Evolutionary conservation across 1,284 basidiomycete genomes (phyloP), one percentile per base, ranked within the genome.

Genomic region (Naganishia sp.): DNA sequence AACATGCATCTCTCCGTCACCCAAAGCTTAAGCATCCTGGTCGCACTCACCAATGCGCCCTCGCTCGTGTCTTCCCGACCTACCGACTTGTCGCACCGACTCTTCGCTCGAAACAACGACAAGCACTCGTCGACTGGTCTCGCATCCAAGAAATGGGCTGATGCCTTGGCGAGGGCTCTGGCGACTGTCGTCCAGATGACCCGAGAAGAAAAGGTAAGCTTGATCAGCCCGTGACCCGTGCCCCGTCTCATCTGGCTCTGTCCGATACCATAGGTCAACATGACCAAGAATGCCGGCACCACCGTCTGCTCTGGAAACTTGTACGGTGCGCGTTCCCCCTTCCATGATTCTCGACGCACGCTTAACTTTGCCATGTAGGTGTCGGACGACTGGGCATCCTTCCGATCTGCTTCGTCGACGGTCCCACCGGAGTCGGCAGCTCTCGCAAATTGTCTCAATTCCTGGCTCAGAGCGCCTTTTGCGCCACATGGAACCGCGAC

Each of bases 401-500:
- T 4, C 47, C 55, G 0, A 46, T 53, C 55, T 51, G 35, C 28
- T 50, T 58, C 32, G 47, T 23, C 46, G 64, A 65, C 25, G 51
- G 55, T 18, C 54, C 55, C 46, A 51, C 64, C 9, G 55, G 55
- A 39, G 55, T 65, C 46, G 41, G 47, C 10, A 25, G 25, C 15
- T 53, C 64, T 4, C 31, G 52, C 39, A n/a, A 53, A 23, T 58
- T 77, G 47, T 77, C 78, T 9, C 79, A 79, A 67, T 80, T 81
- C 71, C 82, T 83, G 0, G 78, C 80, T 15, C 79, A 75, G 52
- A 77, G 83, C 67, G 81, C 82, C 17, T 75, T 76, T 3, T 81
- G 80, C 0, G 81, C 82, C 9, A 82, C 82, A 4, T 84, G 81
- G 67, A 77, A 81, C 69, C 69, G 74, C 42, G 74, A 80, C 11